Base-by-base conservation (phyloP, 2,329 filamentous ascomycete genomes). In the Hypoxylon sp. region DNA sequence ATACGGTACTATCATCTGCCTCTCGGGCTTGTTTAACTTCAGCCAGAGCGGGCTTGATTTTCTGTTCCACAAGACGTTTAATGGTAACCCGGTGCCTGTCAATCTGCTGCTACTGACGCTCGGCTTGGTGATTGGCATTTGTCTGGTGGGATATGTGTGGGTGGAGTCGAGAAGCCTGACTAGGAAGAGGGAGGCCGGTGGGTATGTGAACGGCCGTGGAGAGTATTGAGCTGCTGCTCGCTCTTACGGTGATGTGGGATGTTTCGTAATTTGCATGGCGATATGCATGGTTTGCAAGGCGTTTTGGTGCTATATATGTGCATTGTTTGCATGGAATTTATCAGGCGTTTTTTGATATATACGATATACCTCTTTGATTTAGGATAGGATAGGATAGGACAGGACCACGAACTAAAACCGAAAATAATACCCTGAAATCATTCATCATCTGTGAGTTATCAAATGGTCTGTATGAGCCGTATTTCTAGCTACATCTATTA, bases 1-100 rank as follows among this genome's bases (percentile, higher is more conserved):
- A n/a, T 97, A 97, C 79, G 94, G 94, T 10, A 85, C 94, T 19
- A 92, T 97, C 71, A 97, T 97, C 73, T 97, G 93, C 79, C 81
- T 96, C 1, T 91, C 93, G 0, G 94, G 94, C 0, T 78, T 97
- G 0, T 86, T 94, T 75, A 97, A 97, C 79, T 94, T 98, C 75
- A 88, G 88, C 0, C 93, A 97, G 81, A 91, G 90, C 4, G 93
- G 87, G 0, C 84, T 97, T 34, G 94, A 97, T 78, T 88, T 90
- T 23, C 78, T 95, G 36, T 93, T 94, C 43, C 92, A 97, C 75
- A 84, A 87, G 61, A 85, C 85, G 0, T 97, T 95, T 75, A 73
- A 83, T 21, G 88, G 90, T 4, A 85, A 97, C 76, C 94, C 94
- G 0, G 81, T 93, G 0, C 93, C 93, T 0, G 90, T 97, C 11